phyloP scores from a whole-genome alignment of 805 yeast species.

The Zygosaccharomyces lentus region DNA sequence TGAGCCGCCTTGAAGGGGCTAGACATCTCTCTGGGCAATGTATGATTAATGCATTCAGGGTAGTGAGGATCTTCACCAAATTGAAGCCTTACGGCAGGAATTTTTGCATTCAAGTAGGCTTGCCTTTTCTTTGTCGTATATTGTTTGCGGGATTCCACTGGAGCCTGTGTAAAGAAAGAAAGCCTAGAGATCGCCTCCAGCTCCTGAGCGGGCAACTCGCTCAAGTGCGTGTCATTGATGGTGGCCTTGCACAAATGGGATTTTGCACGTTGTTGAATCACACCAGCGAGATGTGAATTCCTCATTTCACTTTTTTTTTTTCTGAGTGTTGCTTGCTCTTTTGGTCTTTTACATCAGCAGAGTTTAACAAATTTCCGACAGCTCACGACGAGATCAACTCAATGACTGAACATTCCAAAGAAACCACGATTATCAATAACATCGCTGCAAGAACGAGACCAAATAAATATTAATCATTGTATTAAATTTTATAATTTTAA shows the following conservation, averaged over 20 bases:
- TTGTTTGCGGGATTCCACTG: neutral
- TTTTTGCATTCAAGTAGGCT: conserved; percentile 20
- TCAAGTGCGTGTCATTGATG: neutral
- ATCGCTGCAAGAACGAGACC: neutral
- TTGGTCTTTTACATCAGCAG: no score
- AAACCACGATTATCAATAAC: neutral
- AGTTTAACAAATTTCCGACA: neutral
- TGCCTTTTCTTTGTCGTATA: conserved; percentile 10
- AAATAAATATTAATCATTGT: neutral
- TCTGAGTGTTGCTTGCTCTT: neutral
- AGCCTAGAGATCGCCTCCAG: conserved; percentile 11
- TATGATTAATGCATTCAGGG: conserved; percentile 15
- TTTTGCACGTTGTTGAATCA: neutral
- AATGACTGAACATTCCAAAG: no score
- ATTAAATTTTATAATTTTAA: neutral
- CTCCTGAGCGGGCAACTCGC: conserved; percentile 11
- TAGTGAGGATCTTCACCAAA: conserved; percentile 19
- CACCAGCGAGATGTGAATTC: neutral
- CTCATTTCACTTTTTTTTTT: neutral
- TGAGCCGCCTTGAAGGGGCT: conserved; percentile 21
- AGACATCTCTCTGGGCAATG: conserved; percentile 15
- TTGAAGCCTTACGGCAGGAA: conserved; percentile 14
- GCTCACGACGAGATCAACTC: no score
- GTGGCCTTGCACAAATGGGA: neutral
- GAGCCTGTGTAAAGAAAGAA: conserved; percentile 11